Evolutionary conservation across 768 basidiomycete species (phyloP).

Genomic region (Lentinula lateritia): DNA sequence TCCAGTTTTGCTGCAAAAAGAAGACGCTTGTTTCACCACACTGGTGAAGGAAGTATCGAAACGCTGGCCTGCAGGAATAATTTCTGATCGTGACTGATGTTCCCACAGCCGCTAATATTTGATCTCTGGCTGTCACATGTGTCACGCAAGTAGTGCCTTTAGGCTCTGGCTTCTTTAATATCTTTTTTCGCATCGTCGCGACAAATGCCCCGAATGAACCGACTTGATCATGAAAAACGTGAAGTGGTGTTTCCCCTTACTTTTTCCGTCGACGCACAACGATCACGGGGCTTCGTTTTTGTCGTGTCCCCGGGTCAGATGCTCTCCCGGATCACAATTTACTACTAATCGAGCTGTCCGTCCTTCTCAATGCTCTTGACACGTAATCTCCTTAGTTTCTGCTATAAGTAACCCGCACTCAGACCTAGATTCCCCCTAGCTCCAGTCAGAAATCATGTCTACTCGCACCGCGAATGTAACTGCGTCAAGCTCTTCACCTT

Average conservation of each 20-base stretch:
- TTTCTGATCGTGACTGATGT: conserved; percentile 2
- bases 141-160: background rate
- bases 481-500: background rate
- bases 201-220: background rate
- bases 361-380: background rate
- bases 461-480: background rate
- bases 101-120: background rate
- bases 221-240: background rate
- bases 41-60: conserved; percentile 9
- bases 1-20: conserved; percentile 34
- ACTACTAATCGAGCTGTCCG: background rate
- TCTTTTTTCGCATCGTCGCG: background rate
- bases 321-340: background rate
- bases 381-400: background rate
- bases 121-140: background rate
- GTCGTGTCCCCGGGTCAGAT: background rate
- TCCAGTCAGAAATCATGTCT: background rate
- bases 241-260: background rate
- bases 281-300: background rate
- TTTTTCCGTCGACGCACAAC: background rate
- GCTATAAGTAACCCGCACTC: background rate
- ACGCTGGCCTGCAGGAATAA: background rate
- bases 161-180: too few species aligned
- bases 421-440: background rate
- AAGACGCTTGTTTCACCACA: conserved; percentile 10